Conservation (phyloP, 2,329 filamentous ascomycete genomes). For the Fusarium sp. region DNA sequence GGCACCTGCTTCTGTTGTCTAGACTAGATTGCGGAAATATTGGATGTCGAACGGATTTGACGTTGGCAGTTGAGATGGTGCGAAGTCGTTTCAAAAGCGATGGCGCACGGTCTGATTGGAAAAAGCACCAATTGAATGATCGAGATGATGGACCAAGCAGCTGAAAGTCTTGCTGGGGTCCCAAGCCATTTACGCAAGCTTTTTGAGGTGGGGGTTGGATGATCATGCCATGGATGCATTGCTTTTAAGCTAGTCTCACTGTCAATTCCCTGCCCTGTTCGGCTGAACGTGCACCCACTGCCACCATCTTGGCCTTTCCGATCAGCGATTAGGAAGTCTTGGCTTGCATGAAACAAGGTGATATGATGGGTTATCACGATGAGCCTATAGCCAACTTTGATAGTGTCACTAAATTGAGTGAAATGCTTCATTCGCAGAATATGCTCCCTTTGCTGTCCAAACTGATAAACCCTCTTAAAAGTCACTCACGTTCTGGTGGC, state of each 20-base stretch:
- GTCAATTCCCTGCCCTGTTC: conserved; percentile 26
- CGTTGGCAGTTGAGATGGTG: background rate
- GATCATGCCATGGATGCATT: conserved; percentile 19
- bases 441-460: background rate
- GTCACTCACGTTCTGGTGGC: conserved; percentile 25
- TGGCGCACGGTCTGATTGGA: background rate
- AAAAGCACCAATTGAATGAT: conserved; percentile 28
- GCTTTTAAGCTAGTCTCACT: conserved; percentile 14
- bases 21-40: background rate
- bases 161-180: conserved; percentile 15
- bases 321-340: conserved; percentile 29
- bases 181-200: conserved; percentile 48
- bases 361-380: background rate
- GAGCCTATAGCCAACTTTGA: background rate
- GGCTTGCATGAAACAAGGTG: conserved; percentile 13
- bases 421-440: background rate
- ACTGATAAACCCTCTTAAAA: conserved; percentile 10
- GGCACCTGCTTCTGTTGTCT: conserved; percentile 2
- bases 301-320: conserved; percentile 5
- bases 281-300: conserved; percentile 12
- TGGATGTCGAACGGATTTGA: background rate
- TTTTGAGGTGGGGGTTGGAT: conserved; percentile 13
- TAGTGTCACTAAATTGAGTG: background rate
- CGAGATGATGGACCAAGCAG: conserved; percentile 29
- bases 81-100: background rate